Evolutionary conservation across 2,329 filamentous ascomycete genomes (phyloP), one percentile per base, ranked within the genome.

Genomic region (Colletotrichum sp.): DNA sequence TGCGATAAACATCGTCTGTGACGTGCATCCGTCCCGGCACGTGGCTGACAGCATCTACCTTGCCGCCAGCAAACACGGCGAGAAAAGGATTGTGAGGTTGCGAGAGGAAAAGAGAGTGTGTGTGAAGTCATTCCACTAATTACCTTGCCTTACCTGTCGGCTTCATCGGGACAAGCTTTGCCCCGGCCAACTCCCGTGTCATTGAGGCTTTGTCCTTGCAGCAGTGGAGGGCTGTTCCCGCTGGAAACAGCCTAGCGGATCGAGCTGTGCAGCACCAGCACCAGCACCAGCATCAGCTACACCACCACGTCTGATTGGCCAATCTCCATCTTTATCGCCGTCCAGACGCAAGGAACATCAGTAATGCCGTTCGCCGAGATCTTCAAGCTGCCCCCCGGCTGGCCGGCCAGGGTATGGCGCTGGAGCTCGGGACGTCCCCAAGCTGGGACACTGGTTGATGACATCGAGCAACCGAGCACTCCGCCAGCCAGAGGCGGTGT

Each of bases 381-480:
- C 57, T 32, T 76, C 59, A 73, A 69, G 74, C 70, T 68, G 12
- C 52, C 57, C 52, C 74, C 71, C 66, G 61, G 72, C 30, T 55
- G 36, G 65, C 59, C 59, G 48, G 65, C 48, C 74, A 75, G 67
- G 70, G 74, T 68, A 32, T 76, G 74, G 74, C 74, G 67, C 66
- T 74, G 74, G 74, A 75, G 74, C 74, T 71, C 66, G 34, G 74
- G 67, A 71, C 70, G 74, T 76, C 66, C 74, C 66, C 71, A 71
- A 30, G 22, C 32, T 71, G 71, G 72, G 19, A 61, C 59, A 39
- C 59, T 39, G 60, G 55, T 76, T 67, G 72, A 75, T 75, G 74
- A 76, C 74, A 76, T 76, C 74, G 74, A 76, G 57, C 74, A 71
- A 76, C 74, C 74, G 66, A 75, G 67, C 74, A 76, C 71, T 71